Percentiles rank a stretch among this genome's conserved stretches.
These are phyloP conservation scores for Tuctoria greenei DNA, from an alignment of 176 grass and related monocot genomes.

Conservation along the genomic window DNA sequence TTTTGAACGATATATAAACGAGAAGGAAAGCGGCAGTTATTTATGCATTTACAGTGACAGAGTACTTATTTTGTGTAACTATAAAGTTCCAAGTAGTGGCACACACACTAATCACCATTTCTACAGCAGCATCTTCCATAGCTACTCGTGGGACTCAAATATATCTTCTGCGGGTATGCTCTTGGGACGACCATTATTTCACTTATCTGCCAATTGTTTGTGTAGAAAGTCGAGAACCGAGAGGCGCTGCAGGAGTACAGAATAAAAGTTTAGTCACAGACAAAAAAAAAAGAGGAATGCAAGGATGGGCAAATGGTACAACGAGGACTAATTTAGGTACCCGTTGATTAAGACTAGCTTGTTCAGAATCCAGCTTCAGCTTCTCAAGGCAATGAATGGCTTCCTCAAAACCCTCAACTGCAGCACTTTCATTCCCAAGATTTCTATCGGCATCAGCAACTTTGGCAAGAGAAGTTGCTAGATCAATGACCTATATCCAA, in stretches of 20 bases:
- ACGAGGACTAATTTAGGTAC: conserved; percentile 27
- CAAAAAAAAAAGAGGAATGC: background rate
- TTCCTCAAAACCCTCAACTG: conserved; percentile 76
- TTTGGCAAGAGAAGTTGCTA: conserved; percentile 95
- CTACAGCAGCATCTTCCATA: conserved; percentile 19
- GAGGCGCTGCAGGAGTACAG: conserved; percentile 42
- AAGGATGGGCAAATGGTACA: background rate
- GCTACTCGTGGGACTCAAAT: background rate
- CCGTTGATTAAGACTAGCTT: conserved; percentile 61
- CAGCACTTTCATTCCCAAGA: conserved; percentile 61
- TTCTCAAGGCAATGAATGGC: conserved; percentile 84
- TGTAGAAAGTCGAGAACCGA: conserved; percentile 79
- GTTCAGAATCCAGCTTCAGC: conserved; percentile 69
- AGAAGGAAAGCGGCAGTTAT: no score
- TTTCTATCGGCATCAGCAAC: conserved; percentile 90
- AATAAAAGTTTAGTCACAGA: background rate
- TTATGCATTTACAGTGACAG: conserved; percentile 15
- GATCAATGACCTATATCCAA: conserved; percentile 71
- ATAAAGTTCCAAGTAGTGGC: background rate
- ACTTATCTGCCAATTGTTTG: conserved; percentile 59
- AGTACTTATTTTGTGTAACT: conserved; percentile 5
- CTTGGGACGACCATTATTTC: background rate
- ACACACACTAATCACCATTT: background rate
- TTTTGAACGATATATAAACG: no score
- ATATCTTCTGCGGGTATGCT: background rate